phyloP scores from a whole-genome alignment of 371 early-diverging fungal species.

The Mortierella sp. region DNA sequence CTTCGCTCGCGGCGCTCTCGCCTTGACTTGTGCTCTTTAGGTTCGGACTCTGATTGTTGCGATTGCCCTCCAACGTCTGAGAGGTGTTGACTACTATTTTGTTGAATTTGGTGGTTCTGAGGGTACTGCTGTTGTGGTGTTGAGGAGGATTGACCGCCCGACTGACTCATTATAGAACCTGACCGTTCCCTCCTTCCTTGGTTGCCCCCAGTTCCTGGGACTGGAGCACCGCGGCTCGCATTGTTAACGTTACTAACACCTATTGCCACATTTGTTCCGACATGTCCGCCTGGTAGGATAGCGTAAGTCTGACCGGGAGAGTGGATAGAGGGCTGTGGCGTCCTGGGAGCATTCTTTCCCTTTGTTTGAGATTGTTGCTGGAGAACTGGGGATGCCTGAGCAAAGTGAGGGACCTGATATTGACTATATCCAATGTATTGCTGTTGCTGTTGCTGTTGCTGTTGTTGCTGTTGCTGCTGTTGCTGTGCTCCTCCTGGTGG shows the following conservation, averaged over 20 bases:
- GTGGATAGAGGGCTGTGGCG: conserved; percentile 8
- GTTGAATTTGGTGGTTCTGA: conserved; percentile 15
- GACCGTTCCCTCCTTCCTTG: conserved; percentile 21
- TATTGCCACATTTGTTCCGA: conserved; percentile 17
- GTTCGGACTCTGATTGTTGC: conserved; percentile 23
- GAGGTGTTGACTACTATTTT: conserved; percentile 4
- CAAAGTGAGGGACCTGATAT: conserved; percentile 6
- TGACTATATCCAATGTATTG: conserved; percentile 20
- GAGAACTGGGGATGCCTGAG: conserved; percentile 8
- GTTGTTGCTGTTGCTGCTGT: conserved; percentile 15
- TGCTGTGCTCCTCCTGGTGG: conserved; percentile 1
- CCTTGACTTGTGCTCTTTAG: conserved; percentile 26
- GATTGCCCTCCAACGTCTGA: conserved; percentile 16
- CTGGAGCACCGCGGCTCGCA: conserved; percentile 2
- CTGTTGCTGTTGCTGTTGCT: conserved; percentile 16
- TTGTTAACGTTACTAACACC: background rate
- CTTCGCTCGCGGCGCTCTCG: conserved; percentile 26
- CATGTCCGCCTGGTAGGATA: conserved; percentile 14
- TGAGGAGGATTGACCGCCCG: background rate
- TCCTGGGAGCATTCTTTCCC: conserved; percentile 7
- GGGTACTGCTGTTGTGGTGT: conserved; percentile 10
- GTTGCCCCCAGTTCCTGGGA: conserved; percentile 7
- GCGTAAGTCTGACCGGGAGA: conserved; percentile 1
- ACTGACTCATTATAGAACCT: conserved; percentile 10
- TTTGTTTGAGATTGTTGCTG: conserved; percentile 17